A percentile compares a stretch with the other conserved stretches of the same genome.
phyloP scores from a whole-genome alignment of 1,284 basidiomycete genomes.

The Papiliotrema flavescens region DNA sequence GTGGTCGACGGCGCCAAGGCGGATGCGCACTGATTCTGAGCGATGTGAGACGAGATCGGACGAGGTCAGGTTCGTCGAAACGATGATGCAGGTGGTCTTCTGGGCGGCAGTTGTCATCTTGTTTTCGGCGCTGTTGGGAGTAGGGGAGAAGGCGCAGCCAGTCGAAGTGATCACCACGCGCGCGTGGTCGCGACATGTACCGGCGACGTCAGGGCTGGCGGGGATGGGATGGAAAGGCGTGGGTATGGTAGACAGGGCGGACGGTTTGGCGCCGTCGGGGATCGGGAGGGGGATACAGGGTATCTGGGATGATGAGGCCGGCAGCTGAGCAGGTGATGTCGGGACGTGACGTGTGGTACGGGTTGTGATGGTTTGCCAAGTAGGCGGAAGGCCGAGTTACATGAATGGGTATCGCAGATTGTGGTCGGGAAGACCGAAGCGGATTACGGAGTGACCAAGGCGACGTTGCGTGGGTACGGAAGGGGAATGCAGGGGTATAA shows the following conservation, averaged over 20 bases:
- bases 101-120: neutral
- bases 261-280: neutral
- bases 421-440: no score
- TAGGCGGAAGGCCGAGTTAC: neutral
- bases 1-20: neutral
- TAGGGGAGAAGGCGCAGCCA: neutral
- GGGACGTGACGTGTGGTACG: neutral
- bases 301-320: slow-evolving; percentile 1
- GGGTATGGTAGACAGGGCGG: neutral
- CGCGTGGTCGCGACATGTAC: neutral
- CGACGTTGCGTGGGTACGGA: neutral
- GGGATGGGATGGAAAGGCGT: neutral
- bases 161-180: neutral
- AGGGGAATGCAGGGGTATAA: neutral
- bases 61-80: no score
- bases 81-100: neutral
- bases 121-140: neutral
- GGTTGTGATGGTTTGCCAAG: neutral
- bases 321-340: neutral
- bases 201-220: neutral
- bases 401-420: neutral
- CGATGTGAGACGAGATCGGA: neutral
- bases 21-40: neutral
- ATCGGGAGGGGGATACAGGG: neutral
- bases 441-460: no score